These are phyloP conservation scores for Avena sativa DNA, from an alignment of 176 grass and related monocot species.

Conservation along the genomic window DNA sequence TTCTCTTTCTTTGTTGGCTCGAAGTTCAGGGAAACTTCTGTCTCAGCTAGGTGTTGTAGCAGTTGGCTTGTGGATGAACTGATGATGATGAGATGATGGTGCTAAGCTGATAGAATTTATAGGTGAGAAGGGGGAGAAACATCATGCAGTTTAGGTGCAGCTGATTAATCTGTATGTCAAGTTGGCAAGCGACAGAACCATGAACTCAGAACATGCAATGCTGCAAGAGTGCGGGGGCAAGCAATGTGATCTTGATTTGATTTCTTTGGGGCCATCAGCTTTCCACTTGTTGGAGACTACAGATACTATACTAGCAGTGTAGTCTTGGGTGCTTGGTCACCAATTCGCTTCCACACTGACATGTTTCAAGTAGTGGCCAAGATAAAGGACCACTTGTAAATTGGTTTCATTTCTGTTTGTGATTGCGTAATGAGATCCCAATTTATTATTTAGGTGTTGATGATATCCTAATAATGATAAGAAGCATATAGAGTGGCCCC, in stretches of 20 bases:
- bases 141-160: not conserved
- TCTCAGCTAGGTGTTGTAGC: not conserved
- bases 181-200: slow-evolving; percentile 30
- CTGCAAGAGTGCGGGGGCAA: not conserved
- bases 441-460: slow-evolving; percentile 13
- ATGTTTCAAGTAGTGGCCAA: not conserved
- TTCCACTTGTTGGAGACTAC: slow-evolving; percentile 14
- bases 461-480: not conserved
- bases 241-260: not conserved
- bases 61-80: slow-evolving; percentile 25
- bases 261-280: slow-evolving; percentile 27
- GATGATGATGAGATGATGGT: not conserved
- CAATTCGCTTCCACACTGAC: slow-evolving; percentile 18
- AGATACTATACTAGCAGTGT: not conserved
- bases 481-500: not conserved
- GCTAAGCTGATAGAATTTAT: slow-evolving; percentile 40
- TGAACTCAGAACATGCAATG: slow-evolving; percentile 42
- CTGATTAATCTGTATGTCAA: no score
- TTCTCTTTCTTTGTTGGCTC: slow-evolving; percentile 24
- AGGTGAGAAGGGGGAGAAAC: not conserved
- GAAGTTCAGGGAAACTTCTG: not conserved
- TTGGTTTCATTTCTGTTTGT: not conserved
- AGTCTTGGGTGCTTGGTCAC: not conserved
- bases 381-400: not conserved
- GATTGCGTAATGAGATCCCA: not conserved